phyloP scores from a whole-genome alignment of 345 rosid genomes.

The Fremontodendron californicum region DNA sequence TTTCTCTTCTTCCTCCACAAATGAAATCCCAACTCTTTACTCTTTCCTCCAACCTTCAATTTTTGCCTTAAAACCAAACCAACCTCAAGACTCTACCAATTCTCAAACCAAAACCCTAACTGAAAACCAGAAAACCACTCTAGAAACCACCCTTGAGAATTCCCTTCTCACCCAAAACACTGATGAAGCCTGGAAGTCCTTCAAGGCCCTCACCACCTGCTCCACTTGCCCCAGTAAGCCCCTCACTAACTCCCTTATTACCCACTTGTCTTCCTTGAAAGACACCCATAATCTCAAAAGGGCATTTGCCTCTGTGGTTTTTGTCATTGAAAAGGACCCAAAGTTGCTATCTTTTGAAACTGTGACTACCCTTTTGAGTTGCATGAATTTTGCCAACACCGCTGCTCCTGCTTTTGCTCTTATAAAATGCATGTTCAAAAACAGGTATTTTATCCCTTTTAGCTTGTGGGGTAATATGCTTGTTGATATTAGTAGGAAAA shows the following conservation, averaged over 20 bases:
- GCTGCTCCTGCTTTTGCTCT: constrained; percentile 80
- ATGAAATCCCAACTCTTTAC: constrained; percentile 53
- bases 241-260: constrained; percentile 67
- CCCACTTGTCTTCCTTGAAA: constrained; percentile 48
- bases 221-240: constrained; percentile 53
- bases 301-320: constrained; percentile 84
- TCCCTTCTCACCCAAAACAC: constrained; percentile 50
- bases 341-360: constrained; percentile 51
- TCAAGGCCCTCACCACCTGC: constrained; percentile 54
- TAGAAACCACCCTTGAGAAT: constrained; percentile 5
- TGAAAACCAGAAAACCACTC: constrained; percentile 2
- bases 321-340: constrained; percentile 62
- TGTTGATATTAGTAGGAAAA: constrained; percentile 51
- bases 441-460: constrained; percentile 82
- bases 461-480: constrained; percentile 63
- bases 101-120: constrained; percentile 1
- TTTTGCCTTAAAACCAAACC: constrained; percentile 41
- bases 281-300: constrained; percentile 71
- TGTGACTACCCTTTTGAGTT: constrained; percentile 40
- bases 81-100: not conserved
- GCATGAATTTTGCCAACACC: constrained; percentile 56
- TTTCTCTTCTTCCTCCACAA: constrained; percentile 31
- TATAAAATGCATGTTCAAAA: constrained; percentile 65
- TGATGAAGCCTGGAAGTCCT: constrained; percentile 80
- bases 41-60: constrained; percentile 76